Conservation (phyloP, 2,329 filamentous ascomycete species). For the Trichothecium roseum region DNA sequence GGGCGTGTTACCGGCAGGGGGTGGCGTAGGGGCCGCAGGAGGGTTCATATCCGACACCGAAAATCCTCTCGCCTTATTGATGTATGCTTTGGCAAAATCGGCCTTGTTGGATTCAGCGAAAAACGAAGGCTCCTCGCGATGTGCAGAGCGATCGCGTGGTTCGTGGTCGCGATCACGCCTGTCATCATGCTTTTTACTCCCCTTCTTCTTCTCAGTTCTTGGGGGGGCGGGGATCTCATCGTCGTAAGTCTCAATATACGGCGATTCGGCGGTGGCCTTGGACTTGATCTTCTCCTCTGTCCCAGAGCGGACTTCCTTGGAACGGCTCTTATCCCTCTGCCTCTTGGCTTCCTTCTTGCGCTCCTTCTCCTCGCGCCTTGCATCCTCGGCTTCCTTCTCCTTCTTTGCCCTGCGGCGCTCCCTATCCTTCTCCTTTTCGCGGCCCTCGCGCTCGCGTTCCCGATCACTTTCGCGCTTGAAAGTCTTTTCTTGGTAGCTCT, state of each 20-base stretch:
- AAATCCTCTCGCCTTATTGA: constrained; percentile 9
- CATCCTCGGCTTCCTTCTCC: constrained; percentile 11
- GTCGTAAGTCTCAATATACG: constrained; percentile 23
- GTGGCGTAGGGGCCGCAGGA: constrained; percentile 24
- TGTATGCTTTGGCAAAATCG: constrained; percentile 17
- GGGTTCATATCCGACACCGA: constrained; percentile 13
- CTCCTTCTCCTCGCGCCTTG: constrained; percentile 18
- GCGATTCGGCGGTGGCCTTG: constrained; percentile 11
- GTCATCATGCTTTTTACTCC: constrained; percentile 27
- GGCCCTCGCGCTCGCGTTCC: constrained; percentile 21
- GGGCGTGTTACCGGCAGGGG: constrained; percentile 11
- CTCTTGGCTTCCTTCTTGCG: constrained; percentile 25
- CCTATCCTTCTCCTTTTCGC: constrained; percentile 16
- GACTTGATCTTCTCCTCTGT: constrained; percentile 21
- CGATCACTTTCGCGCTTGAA: constrained; percentile 31
- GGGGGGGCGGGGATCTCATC: constrained; percentile 16
- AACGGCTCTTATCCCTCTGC: constrained; percentile 20
- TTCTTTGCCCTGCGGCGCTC: constrained; percentile 9
- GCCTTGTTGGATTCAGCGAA: constrained; percentile 10
- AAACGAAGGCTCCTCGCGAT: constrained; percentile 16
- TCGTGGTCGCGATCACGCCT: constrained; percentile 8
- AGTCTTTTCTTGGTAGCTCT: constrained; percentile 28
- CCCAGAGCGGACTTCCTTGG: constrained; percentile 27
- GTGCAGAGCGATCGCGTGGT: constrained; percentile 19
- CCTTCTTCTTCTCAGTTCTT: constrained; percentile 27